Conservation (phyloP, 1,139 yeast species). For the Candida gigantensis region DNA sequence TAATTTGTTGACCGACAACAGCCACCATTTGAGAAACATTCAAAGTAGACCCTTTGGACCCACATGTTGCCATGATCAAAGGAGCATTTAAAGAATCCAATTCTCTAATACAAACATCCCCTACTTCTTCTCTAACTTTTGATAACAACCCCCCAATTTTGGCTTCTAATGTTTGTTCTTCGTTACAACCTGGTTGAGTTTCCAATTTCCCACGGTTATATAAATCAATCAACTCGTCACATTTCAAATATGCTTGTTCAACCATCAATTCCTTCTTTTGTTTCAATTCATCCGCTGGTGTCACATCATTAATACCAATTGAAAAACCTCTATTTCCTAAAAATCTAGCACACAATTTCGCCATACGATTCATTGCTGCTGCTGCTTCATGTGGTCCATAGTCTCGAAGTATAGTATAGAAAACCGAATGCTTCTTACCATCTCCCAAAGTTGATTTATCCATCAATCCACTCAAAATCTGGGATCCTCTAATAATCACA, state of each 20-base stretch:
- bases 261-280: slow-evolving; percentile 94
- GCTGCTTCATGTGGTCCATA: slow-evolving; percentile 97
- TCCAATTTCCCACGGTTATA: slow-evolving; percentile 87
- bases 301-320: slow-evolving; percentile 99
- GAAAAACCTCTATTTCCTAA: slow-evolving; percentile 92
- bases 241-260: slow-evolving; percentile 84
- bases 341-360: slow-evolving; percentile 92
- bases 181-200: slow-evolving; percentile 99
- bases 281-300: slow-evolving; percentile 87
- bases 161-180: slow-evolving; percentile 96
- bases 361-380: slow-evolving; percentile 82
- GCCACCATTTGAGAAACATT: slow-evolving; percentile 99
- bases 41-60: slow-evolving; percentile 98
- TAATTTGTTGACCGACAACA: slow-evolving; percentile 96
- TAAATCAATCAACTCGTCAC: slow-evolving; percentile 85
- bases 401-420: slow-evolving; percentile 91
- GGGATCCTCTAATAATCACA: slow-evolving; percentile 86
- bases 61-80: slow-evolving; percentile 98
- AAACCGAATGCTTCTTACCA: slow-evolving; percentile 96
- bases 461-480: slow-evolving; percentile 91
- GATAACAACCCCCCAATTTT: slow-evolving; percentile 95
- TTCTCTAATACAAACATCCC: slow-evolving; percentile 97
- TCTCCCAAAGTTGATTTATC: slow-evolving; percentile 96
- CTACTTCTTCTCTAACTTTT: slow-evolving; percentile 98
- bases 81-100: slow-evolving; percentile 82